Conservation (phyloP, 176 grass and related monocot genomes). For the Thalia dealbata region DNA sequence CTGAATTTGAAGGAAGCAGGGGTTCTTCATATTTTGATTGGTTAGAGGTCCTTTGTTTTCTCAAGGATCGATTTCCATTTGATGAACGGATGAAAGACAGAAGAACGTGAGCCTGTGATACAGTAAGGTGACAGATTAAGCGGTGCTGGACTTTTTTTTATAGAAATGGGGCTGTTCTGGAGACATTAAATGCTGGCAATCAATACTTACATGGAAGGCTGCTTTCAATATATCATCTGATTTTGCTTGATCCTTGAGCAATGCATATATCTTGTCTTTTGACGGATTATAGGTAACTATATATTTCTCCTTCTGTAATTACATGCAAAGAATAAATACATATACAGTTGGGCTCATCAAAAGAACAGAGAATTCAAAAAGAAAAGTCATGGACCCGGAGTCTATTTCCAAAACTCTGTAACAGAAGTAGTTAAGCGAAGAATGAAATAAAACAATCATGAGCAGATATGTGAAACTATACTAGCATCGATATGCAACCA, state of each 20-base stretch:
- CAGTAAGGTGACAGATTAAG: conserved; percentile 7
- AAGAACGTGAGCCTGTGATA: conserved; percentile 74
- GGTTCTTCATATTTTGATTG: conserved; percentile 37
- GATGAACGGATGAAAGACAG: conserved; percentile 74
- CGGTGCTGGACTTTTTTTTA: no score
- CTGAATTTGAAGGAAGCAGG: conserved; percentile 29
- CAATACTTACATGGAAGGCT: conserved; percentile 77
- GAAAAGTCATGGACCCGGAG: not conserved
- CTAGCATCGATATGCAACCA: not conserved
- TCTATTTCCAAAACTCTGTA: not conserved
- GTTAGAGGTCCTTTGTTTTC: conserved; percentile 33
- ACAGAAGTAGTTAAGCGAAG: not conserved
- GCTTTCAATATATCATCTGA: conserved; percentile 94
- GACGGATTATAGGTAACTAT: conserved; percentile 89
- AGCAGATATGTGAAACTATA: not conserved
- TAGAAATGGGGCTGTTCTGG: not conserved
- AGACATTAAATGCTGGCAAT: conserved; percentile 6
- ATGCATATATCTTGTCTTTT: conserved; percentile 98
- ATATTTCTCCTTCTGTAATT: conserved; percentile 81
- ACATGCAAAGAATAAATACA: not conserved
- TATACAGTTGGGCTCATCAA: conserved; percentile 4
- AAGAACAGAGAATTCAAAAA: not conserved
- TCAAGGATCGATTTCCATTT: conserved; percentile 45
- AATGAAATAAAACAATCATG: not conserved
- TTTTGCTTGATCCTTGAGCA: conserved; percentile 99